phyloP scores from a whole-genome alignment of 345 rosid species.

The Syzygium grande region DNA sequence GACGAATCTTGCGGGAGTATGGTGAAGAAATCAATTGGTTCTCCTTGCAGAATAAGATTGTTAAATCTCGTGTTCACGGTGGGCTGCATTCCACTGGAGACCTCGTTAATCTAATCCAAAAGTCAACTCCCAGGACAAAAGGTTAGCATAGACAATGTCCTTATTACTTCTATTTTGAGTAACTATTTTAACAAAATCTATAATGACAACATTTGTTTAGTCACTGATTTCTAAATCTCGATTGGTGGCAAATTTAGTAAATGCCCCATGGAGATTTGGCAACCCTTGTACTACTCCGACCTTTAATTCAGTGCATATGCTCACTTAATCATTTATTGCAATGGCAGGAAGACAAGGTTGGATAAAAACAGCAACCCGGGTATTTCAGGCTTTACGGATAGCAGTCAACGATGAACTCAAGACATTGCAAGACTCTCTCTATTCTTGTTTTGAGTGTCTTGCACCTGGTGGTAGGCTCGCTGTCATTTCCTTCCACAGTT shows the following conservation, averaged over 20 bases:
- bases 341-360: constrained; percentile 94
- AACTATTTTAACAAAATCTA: not conserved
- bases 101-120: constrained; percentile 54
- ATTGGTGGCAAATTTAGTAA: not conserved
- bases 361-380: constrained; percentile 94
- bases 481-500: constrained; percentile 89
- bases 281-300: not conserved
- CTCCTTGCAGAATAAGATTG: constrained; percentile 55
- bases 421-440: constrained; percentile 58
- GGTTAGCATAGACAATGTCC: constrained; percentile 22
- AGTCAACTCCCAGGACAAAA: constrained; percentile 30
- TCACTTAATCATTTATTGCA: not conserved
- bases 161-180: not conserved
- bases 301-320: not conserved
- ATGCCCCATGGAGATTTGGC: not conserved
- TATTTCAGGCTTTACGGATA: constrained; percentile 85
- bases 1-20: constrained; percentile 63
- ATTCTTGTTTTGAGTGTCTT: constrained; percentile 66
- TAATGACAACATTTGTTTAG: not conserved
- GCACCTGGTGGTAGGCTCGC: constrained; percentile 90
- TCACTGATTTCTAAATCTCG: not conserved
- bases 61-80: constrained; percentile 54
- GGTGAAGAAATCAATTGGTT: constrained; percentile 90
- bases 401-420: constrained; percentile 93
- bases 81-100: constrained; percentile 87